phyloP scores from a whole-genome alignment of 1,284 basidiomycete genomes.

The Fomes fomentarius region DNA sequence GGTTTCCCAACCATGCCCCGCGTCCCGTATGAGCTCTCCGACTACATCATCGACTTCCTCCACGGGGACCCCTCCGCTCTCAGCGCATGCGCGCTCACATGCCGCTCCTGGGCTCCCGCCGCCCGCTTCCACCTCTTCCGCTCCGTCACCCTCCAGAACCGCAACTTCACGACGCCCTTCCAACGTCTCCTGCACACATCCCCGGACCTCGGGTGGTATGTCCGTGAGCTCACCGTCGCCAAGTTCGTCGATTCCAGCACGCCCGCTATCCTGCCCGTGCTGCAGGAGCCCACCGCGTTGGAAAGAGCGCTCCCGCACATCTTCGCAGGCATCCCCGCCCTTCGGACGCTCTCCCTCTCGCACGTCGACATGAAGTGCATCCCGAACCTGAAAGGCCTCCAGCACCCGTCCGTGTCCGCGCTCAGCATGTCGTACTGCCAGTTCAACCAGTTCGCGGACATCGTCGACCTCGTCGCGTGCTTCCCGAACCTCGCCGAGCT shows the following conservation, averaged over 20 bases:
- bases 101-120: constrained; percentile 39
- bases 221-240: constrained; percentile 28
- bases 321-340: constrained; percentile 21
- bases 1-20: constrained; percentile 18
- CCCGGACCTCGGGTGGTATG: constrained; percentile 28
- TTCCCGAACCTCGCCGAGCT: constrained; percentile 29
- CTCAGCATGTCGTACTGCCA: constrained; percentile 33
- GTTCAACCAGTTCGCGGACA: constrained; percentile 30
- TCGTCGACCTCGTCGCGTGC: constrained; percentile 30
- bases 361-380: constrained; percentile 24
- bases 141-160: constrained; percentile 27
- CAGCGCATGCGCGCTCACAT: constrained; percentile 38
- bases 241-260: constrained; percentile 10
- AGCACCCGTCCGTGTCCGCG: constrained; percentile 24
- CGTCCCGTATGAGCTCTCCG: constrained; percentile 39
- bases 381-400: constrained; percentile 13
- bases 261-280: background rate
- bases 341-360: constrained; percentile 26
- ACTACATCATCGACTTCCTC: constrained; percentile 41
- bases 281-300: constrained; percentile 1
- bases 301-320: constrained; percentile 18
- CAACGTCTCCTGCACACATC: constrained; percentile 24
- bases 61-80: constrained; percentile 36
- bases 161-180: constrained; percentile 21
- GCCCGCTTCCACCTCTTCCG: constrained; percentile 41